A percentile compares a stretch with the other conserved stretches of the same genome.
These are phyloP conservation scores for Ramaria sp. DNA, from an alignment of 768 basidiomycete genomes.

Conservation along the genomic window DNA sequence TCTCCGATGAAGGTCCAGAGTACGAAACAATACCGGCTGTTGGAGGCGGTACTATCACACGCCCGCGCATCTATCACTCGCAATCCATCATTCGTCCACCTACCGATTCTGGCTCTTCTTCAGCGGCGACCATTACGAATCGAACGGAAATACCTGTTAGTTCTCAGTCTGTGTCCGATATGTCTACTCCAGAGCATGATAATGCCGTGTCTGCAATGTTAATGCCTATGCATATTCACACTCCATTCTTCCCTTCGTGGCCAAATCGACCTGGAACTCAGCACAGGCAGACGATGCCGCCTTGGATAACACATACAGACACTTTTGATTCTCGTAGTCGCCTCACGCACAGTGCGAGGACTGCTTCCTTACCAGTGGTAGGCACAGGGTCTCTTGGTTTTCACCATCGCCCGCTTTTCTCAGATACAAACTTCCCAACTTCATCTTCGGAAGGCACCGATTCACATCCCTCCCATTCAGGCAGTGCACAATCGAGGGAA, in stretches of 20 bases:
- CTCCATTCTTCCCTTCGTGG: conserved; percentile 16
- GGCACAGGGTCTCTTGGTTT: neutral
- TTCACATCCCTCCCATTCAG: neutral
- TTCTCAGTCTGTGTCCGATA: neutral
- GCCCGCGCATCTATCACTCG: conserved; percentile 77
- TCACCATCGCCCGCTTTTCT: neutral
- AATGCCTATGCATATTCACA: neutral
- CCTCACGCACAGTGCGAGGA: neutral
- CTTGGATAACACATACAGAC: conserved; percentile 19
- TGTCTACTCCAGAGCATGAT: neutral
- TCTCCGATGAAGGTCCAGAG: conserved; percentile 39
- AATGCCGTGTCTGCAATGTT: neutral
- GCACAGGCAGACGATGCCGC: conserved; percentile 40
- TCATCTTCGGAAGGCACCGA: neutral
- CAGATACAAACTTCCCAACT: neutral
- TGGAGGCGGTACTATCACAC: conserved; percentile 78
- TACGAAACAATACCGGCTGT: conserved; percentile 89
- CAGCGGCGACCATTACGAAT: neutral
- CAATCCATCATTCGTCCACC: conserved; percentile 63
- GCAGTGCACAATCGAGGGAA: neutral
- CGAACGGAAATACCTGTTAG: neutral
- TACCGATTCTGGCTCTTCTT: conserved; percentile 18
- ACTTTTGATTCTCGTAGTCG: neutral
- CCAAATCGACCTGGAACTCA: conserved; percentile 33
- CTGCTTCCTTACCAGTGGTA: neutral